Conservation (phyloP, 164 flowering plant species). For the Sedum album region DNA sequence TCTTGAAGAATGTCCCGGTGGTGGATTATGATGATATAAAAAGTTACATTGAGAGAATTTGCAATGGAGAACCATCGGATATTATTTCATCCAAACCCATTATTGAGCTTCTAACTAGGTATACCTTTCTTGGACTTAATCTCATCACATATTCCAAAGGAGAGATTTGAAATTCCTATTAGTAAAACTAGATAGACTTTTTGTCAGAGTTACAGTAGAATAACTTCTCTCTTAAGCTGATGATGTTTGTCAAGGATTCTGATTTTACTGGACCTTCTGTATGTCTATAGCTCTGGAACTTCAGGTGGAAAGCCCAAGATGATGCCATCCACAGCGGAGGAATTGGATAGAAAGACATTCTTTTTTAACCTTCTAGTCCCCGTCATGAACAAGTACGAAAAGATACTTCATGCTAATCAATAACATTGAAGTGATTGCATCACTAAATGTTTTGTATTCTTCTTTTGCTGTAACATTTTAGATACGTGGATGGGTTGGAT, state of each 20-base stretch:
- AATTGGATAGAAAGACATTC: constrained; percentile 42
- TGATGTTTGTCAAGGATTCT: neutral
- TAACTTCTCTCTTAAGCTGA: too few relatives aligned
- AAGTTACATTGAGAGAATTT: constrained; percentile 47
- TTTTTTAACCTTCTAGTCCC: constrained; percentile 41
- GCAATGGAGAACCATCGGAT: constrained; percentile 48
- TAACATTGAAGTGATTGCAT: neutral
- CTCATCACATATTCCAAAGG: too few relatives aligned
- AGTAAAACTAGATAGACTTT: too few relatives aligned
- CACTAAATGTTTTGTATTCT: neutral
- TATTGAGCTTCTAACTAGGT: constrained; percentile 56
- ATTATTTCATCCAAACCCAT: constrained; percentile 45
- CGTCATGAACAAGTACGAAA: constrained; percentile 39
- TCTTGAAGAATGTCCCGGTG: constrained; percentile 46
- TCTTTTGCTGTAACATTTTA: constrained; percentile 14
- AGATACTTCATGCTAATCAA: too few relatives aligned
- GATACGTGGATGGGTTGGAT: constrained; percentile 47
- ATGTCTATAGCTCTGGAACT: constrained; percentile 45
- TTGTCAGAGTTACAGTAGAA: too few relatives aligned
- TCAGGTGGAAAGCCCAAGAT: constrained; percentile 58
- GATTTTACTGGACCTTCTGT: neutral
- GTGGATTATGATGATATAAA: constrained; percentile 52
- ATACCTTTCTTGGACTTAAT: neutral
- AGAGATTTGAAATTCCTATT: too few relatives aligned
- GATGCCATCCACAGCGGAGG: constrained; percentile 52